A percentile compares a stretch with the other conserved stretches of the same genome.
Conservation (phyloP, 768 basidiomycete species). For the Pulveroboletus sp. region DNA sequence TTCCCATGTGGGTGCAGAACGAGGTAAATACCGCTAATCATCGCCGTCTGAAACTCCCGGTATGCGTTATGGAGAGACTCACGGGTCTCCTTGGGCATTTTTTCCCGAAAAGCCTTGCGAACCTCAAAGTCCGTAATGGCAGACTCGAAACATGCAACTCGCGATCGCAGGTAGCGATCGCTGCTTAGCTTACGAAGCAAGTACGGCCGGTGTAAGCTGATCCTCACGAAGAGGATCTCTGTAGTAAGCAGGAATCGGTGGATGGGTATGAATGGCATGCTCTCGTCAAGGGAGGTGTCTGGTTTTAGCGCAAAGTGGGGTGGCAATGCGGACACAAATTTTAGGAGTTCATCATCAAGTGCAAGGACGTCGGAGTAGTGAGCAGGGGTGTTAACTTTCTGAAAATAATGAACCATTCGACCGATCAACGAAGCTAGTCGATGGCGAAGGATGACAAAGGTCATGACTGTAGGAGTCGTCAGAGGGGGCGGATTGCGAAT, state of each 20-base stretch:
- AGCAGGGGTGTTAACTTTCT: constrained; percentile 70
- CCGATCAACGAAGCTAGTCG: constrained; percentile 81
- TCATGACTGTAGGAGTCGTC: constrained; percentile 73
- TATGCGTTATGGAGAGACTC: constrained; percentile 77
- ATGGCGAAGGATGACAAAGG: constrained; percentile 84
- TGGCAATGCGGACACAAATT: constrained; percentile 71
- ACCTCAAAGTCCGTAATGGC: constrained; percentile 84
- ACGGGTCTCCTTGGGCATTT: constrained; percentile 56
- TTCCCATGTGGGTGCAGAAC: constrained; percentile 72
- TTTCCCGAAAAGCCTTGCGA: constrained; percentile 61
- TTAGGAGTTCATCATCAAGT: constrained; percentile 79
- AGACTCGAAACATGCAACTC: constrained; percentile 86
- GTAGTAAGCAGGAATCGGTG: constrained; percentile 89
- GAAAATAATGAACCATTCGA: constrained; percentile 89
- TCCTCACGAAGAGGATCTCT: constrained; percentile 82
- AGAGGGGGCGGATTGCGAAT: constrained; percentile 53
- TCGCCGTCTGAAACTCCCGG: constrained; percentile 82
- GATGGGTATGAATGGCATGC: constrained; percentile 60
- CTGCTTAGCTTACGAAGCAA: constrained; percentile 68
- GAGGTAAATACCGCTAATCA: constrained; percentile 86
- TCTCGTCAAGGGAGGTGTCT: constrained; percentile 71
- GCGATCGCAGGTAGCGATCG: constrained; percentile 76
- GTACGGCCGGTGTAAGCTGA: constrained; percentile 84
- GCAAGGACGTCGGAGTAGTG: constrained; percentile 80
- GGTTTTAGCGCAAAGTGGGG: constrained; percentile 73